A percentile compares a stretch with the other conserved stretches of the same genome.
Evolutionary conservation across 2,329 filamentous ascomycete genomes (phyloP).

Genomic region (Sordariomycetes sp.): DNA sequence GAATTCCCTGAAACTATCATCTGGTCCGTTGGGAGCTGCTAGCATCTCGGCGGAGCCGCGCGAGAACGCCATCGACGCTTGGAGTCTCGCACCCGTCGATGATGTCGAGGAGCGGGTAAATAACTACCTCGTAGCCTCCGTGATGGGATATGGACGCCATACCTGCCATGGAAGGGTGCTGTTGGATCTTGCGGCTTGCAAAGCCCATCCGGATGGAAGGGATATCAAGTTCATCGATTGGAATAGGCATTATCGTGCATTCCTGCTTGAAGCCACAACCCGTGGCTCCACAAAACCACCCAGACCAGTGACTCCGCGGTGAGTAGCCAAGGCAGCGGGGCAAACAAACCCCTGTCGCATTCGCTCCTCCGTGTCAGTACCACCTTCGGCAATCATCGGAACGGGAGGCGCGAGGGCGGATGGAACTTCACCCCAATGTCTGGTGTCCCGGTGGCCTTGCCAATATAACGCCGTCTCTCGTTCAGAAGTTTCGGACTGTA

Average conservation of each 20-base stretch:
- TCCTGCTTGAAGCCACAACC: slow-evolving; percentile 32
- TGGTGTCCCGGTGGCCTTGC: background rate
- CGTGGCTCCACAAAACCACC: slow-evolving; percentile 44
- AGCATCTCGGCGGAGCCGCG: slow-evolving; percentile 42
- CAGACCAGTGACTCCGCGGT: slow-evolving; percentile 43
- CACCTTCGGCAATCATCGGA: slow-evolving; percentile 18
- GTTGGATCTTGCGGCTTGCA: background rate
- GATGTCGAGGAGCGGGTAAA: slow-evolving; percentile 26
- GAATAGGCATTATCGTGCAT: slow-evolving; percentile 12
- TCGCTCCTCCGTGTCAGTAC: slow-evolving; percentile 30
- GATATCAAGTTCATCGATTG: slow-evolving; percentile 9
- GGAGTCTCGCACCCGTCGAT: slow-evolving; percentile 12
- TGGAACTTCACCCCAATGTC: background rate
- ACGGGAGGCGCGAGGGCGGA: slow-evolving; percentile 19
- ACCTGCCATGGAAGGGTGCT: background rate
- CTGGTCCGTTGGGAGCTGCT: slow-evolving; percentile 35
- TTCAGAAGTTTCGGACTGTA: slow-evolving; percentile 47
- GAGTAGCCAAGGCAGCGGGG: slow-evolving; percentile 48
- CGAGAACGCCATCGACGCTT: slow-evolving; percentile 32
- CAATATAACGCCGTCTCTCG: slow-evolving; percentile 29
- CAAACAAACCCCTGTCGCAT: slow-evolving; percentile 56
- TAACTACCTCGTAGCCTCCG: slow-evolving; percentile 16
- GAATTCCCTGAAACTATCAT: slow-evolving; percentile 44
- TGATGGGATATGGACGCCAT: slow-evolving; percentile 10
- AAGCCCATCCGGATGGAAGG: slow-evolving; percentile 2